Base-by-base conservation (phyloP, 2,329 filamentous ascomycete species). In the Ramichloridium luteum region DNA sequence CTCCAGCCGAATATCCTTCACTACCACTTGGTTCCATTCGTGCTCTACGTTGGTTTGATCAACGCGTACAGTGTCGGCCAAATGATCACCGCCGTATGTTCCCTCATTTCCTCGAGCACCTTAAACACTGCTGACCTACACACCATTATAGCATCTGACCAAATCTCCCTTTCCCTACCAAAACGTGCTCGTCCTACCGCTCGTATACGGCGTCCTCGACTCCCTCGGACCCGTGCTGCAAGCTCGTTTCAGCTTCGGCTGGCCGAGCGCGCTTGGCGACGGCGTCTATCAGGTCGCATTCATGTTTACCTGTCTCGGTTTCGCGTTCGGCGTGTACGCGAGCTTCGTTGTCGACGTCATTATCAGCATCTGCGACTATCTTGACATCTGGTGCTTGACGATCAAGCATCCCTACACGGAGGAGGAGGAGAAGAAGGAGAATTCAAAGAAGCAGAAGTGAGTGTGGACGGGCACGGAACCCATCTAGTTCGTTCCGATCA, bases 341-440 rank as follows among this genome's bases (percentile, higher is more conserved):
- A 93, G 85, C 57, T 98, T 98, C 56, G 84, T 96, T 35, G 81
- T 93, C 17, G 90, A 96, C 55, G 86, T 96, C 35, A 94, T 98
- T 45, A 84, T 90, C 37, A 92, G 84, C 16, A 96, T 98, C 47
- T 98, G 90, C 61, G 90, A 98, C 56, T 93, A 93, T 56, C 68
- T 96, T 39, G 90, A 98, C 55, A 98, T 98, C 45, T 96, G 85
- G 84, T 98, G 90, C 55, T 65, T 98, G 55, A 93, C 82, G 1
- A 98, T 98, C 62, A 98, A 98, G 70, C 77, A 96, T 49, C 73
- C 73, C 1, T 66, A 67, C n/a, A 44, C 38, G 3, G 41, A 40
- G 11, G 34, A 44, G 33, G 40, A 27, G 13, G 40, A 40, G 22
- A 28, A 34, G 16, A 46, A 44, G 35, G 43, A 40, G 30, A 35